phyloP scores from a whole-genome alignment of 192 early-diverging fungal species.

The Coemansia sp. region DNA sequence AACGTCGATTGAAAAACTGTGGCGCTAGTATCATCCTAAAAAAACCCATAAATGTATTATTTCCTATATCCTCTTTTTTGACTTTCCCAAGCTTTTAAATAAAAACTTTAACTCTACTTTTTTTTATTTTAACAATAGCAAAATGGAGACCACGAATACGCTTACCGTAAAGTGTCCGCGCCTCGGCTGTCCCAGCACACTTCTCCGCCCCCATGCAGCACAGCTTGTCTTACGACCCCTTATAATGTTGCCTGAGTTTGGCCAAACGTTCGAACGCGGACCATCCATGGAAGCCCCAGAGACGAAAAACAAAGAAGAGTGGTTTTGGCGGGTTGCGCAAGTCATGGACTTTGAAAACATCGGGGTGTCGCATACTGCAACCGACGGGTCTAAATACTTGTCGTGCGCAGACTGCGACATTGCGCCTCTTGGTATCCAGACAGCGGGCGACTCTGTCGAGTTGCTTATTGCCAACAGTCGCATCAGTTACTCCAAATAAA shows the following conservation, averaged over 20 bases:
- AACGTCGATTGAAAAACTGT: conserved; percentile 15
- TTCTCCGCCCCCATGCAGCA: neutral
- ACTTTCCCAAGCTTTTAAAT: too few relatives aligned
- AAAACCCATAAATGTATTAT: neutral
- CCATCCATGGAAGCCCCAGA: neutral
- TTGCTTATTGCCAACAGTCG: conserved; percentile 63
- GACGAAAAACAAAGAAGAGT: conserved; percentile 4
- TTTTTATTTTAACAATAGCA: too few relatives aligned
- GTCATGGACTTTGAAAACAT: conserved; percentile 81
- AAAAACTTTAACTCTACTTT: too few relatives aligned
- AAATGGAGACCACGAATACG: too few relatives aligned
- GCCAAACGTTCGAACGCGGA: neutral
- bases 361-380: conserved; percentile 61
- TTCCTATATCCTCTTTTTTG: neutral
- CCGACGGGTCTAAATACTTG: conserved; percentile 62
- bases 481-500: conserved; percentile 52
- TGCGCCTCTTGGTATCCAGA: conserved; percentile 71
- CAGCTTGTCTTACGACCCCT: neutral
- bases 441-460: conserved; percentile 46
- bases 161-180: neutral
- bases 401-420: conserved; percentile 77
- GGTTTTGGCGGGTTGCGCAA: conserved; percentile 61
- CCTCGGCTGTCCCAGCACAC: neutral
- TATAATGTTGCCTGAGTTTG: neutral
- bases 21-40: conserved; percentile 1